Evolutionary conservation across 371 early-diverging fungal genomes (phyloP), one percentile per base, ranked within the genome.

Genomic region (Synchytrium microbalum): DNA sequence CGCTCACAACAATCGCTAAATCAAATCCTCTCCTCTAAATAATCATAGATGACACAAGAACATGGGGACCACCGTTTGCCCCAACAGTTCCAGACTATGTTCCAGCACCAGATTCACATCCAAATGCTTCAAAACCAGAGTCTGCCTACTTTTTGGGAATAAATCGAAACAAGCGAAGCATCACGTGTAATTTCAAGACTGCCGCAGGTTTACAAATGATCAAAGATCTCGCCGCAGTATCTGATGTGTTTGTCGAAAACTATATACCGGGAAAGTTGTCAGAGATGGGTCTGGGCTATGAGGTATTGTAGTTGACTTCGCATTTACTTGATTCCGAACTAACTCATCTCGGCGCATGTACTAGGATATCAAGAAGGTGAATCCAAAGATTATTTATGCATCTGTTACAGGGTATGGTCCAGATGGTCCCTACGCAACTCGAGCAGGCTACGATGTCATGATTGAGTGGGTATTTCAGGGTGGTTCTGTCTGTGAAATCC

Each of bases 371-470:
- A 70, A 63, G 1, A 67, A 75, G 46, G 71, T 87, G 16, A 94
- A 94, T 64, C 91, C 92, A 14, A 73, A 81, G 31, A 72, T 95
- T 60, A 79, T 95, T 25, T 95, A 95, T 74, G 86, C 92, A 0
- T 94, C 95, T 19, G 89, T 92, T 1, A 63, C 71, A 65, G 86
- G 92, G 1, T 95, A 95, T 67, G 96, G 96, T 0, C 88, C 86
- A 32, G 85, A 84, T 0, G 96, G 96, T 0, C 93, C 96, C 2
- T 93, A 87, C 67, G 74, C 88, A 1, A 65, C 78, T 8, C 68
- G 84, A 53, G 87, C 93, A 2, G 96, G 96, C 1, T 95, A 93
- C 71, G 95, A 95, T 79, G 93, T 95, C 38, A 92, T 95, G 73
- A 89, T 92, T 56, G 94, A 91, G n/a, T n/a, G n/a, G n/a, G n/a